Conservation (phyloP, 2,329 filamentous ascomycete species). For the Nigrograna mackinnonii region DNA sequence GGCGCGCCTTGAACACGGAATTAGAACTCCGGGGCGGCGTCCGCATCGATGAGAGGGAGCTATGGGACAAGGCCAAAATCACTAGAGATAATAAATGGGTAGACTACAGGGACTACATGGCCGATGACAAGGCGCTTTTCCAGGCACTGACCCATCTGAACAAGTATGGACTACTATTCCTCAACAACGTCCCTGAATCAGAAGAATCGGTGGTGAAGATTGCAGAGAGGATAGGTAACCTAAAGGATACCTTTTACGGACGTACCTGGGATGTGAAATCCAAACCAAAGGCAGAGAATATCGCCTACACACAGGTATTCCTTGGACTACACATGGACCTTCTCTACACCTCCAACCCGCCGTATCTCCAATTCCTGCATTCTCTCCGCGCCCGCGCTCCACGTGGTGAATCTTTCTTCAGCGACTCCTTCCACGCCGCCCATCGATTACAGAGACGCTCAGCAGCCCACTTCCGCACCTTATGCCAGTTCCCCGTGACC, state of each 20-base stretch:
- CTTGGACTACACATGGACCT: conserved; percentile 94
- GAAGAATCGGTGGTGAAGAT: conserved; percentile 69
- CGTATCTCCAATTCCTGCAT: conserved; percentile 85
- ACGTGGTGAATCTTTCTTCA: conserved; percentile 86
- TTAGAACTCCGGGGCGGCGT: conserved; percentile 31
- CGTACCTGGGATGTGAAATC: conserved; percentile 86
- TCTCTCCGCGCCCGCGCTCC: conserved; percentile 79
- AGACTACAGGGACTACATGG: conserved; percentile 74
- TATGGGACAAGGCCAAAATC: conserved; percentile 54
- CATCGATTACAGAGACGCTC: conserved; percentile 34
- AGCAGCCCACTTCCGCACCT: conserved; percentile 36
- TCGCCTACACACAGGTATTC: conserved; percentile 80
- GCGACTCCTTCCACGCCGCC: conserved; percentile 71
- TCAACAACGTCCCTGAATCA: conserved; percentile 72
- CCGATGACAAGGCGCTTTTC: conserved; percentile 59
- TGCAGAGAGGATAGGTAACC: conserved; percentile 71
- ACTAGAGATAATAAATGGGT: conserved; percentile 59
- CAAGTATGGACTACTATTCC: conserved; percentile 73
- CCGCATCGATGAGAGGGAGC: conserved; percentile 43
- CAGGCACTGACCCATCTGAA: conserved; percentile 65
- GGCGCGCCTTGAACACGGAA: conserved; percentile 33
- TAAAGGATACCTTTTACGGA: conserved; percentile 91
- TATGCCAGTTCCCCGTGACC: conserved; percentile 52
- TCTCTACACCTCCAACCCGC: conserved; percentile 79
- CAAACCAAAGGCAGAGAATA: conserved; percentile 82